Evolutionary conservation across 2,329 filamentous ascomycete genomes (phyloP).

Genomic region (Aspergillus candidus): DNA sequence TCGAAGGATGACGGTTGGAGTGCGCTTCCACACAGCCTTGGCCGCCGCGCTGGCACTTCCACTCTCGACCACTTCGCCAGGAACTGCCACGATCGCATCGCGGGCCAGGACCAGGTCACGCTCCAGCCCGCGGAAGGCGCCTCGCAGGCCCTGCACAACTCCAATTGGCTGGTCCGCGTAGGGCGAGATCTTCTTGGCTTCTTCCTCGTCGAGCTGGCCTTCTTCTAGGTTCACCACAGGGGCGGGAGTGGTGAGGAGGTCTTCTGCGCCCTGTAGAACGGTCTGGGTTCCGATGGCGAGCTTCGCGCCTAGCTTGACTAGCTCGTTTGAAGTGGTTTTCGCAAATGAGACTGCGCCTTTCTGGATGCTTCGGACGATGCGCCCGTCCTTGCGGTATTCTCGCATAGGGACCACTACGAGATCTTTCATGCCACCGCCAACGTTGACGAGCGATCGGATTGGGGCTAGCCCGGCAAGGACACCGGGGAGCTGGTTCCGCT

Average conservation of each 20-base stretch:
- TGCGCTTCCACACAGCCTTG: conserved; percentile 68
- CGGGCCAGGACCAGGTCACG: conserved; percentile 79
- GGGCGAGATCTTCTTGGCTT: conserved; percentile 73
- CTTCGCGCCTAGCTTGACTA: conserved; percentile 92
- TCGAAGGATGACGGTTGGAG: conserved; percentile 87
- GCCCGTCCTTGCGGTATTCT: conserved; percentile 90
- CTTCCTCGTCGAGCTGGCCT: conserved; percentile 59
- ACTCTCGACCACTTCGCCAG: conserved; percentile 83
- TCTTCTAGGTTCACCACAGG: conserved; percentile 48
- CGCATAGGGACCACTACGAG: conserved; percentile 82
- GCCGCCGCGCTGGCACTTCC: conserved; percentile 74
- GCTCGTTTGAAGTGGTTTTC: conserved; percentile 84
- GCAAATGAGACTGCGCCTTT: conserved; percentile 89
- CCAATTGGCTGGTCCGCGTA: conserved; percentile 93
- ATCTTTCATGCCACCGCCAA: conserved; percentile 79
- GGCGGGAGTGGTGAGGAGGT: conserved; percentile 51
- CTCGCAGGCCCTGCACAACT: conserved; percentile 76
- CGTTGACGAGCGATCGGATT: conserved; percentile 84
- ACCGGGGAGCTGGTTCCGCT: conserved; percentile 77
- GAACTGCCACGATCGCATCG: conserved; percentile 91
- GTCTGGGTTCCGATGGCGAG: conserved; percentile 91
- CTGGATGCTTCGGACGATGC: conserved; percentile 82
- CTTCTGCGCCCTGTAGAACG: conserved; percentile 83
- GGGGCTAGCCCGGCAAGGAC: conserved; percentile 85
- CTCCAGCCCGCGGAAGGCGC: conserved; percentile 74